Evolutionary conservation across 345 rosid genomes (phyloP), one percentile per base, ranked within the genome.

Genomic region (Bruguiera sexangula): DNA sequence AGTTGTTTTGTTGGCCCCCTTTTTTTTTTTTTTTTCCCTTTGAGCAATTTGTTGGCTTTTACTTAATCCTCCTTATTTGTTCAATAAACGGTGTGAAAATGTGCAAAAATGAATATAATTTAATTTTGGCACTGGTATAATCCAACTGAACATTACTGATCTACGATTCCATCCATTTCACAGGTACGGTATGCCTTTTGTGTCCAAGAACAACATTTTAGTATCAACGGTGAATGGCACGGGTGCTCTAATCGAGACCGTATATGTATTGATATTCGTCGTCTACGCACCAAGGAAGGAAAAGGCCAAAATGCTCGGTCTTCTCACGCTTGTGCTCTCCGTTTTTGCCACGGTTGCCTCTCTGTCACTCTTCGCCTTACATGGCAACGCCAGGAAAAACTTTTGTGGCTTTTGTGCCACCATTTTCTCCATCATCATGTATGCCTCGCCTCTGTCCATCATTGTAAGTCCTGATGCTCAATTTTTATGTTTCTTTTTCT

Each of bases 101-200:
- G 48, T 39, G 15, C 48, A 39, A 39, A 13, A 43, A 43, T 15
- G 18, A 43, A 43, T 3, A 43, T 4, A 56, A 56, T 56, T 27
- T 16, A 56, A 56, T 43, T 43, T 43, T 11, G 50, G 19, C 50
- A 43, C 0, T 13, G 18, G 18, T 43, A 34, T 34, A 11, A 43
- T 15, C 50, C 13, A 39, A 46, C 27, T 8, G 59, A 51, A 27
- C 0, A 3, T 13, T 43, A 3, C 16, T 43, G 15, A 39, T 39
- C 3, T 13, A 43, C 15, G 4, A 13, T 43, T 43, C 5, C 18
- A 43, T 43, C 50, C 50, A 5, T 61, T 56, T 56, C 0, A 34
- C 78, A 93, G 98, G 98, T 94, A 95, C 43, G 99, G 99, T 5
- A 85, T 95, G 52, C 99, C 99, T 0, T 88, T 92, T 70, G 91